Base-by-base conservation (phyloP, 2,329 filamentous ascomycete genomes). In the Akanthomyces dipterigenus region DNA sequence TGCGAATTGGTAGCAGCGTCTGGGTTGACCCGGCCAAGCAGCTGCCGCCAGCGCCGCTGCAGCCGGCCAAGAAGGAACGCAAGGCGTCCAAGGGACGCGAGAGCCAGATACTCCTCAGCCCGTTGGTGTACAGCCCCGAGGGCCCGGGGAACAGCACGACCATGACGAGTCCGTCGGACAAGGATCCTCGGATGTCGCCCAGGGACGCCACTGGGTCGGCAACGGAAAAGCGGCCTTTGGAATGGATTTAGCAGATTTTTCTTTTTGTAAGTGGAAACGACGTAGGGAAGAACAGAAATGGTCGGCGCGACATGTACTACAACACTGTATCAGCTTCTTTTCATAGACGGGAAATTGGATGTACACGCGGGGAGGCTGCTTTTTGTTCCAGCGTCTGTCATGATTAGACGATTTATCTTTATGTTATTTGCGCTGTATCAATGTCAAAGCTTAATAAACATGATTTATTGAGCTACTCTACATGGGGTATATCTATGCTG, bases 111-210 rank as follows among this genome's bases (percentile, higher is more conserved):
- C 79, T 75, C 1, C 73, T 85, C 3, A 83, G 77, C 62, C 79
- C 83, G 3, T 75, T 77, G 1, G 80, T 85, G 5, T 86, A 86
- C 68, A 77, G 73, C 60, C 79, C 80, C 0, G 69, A 74, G 3
- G 22, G 50, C 34, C 22, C 57, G 54, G 51, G 63, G 20, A 16
- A 57, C 64, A 40, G 63, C 55, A 5, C 63, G 7, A 59, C 36
- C 9, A 58, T 49, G 48, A 22, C 61, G 51, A 48, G 61, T 26
- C 51, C 60, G 61, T 54, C 46, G 5, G 59, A 61, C 12, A 55
- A 38, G 26, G 59, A 55, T 24, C 28, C 58, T 2, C 28, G 50
- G 14, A 49, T 56, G 51, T 61, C 51, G n/a, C 51, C 57, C 7
- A 54, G 34, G 46, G 48, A 48, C 40, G 50, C 2, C 20, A 11